Evolutionary conservation across 2,329 filamentous ascomycete genomes (phyloP), one percentile per base, ranked within the genome.

Genomic region (Stylonectria norvegica): DNA sequence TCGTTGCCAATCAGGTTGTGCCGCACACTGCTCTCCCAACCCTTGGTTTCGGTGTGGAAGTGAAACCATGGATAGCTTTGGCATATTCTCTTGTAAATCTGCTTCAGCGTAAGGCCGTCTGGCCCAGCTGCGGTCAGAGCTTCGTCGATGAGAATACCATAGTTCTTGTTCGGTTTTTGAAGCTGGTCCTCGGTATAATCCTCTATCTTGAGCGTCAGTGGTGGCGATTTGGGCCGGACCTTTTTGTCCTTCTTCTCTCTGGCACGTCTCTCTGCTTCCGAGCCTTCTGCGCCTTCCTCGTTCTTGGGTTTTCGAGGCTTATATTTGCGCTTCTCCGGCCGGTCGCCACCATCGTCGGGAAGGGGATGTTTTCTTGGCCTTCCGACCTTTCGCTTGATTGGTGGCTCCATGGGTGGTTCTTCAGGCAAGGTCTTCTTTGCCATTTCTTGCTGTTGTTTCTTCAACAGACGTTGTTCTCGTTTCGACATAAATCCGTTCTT

Each of bases 401-500:
- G 74, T 19, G 72, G 72, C 43, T 76, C 73, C 4, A 68, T 62
- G 1, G 67, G 65, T 4, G 69, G 68, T 12, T 65, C 65, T 43
- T 71, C 72, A 6, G 73, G 70, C 20, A 71, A 51, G 4, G 70
- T 73, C 56, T 78, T 75, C 62, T 73, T 75, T 16, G 71, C 72
- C 51, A 65, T 63, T 45, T 69, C 67, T 43, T 68, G 62, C 42
- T 69, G 66, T 39, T 66, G 62, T 60, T 83, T 85, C 65, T 83
- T 79, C 6, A 81, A 72, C 34, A 81, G 62, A 14, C 79, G 72
- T 50, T 83, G 75, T 55, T 89, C 83, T 41, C 86, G 74, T 64
- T 89, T 89, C 1, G 86, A 90, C 79, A 89, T 87, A 58, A 89
- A 76, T 19, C 86, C 86, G 56, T 90, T 86, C 67, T 90, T 90